Base-by-base conservation (phyloP, 2,329 filamentous ascomycete genomes). In the Fusarium sp. region DNA sequence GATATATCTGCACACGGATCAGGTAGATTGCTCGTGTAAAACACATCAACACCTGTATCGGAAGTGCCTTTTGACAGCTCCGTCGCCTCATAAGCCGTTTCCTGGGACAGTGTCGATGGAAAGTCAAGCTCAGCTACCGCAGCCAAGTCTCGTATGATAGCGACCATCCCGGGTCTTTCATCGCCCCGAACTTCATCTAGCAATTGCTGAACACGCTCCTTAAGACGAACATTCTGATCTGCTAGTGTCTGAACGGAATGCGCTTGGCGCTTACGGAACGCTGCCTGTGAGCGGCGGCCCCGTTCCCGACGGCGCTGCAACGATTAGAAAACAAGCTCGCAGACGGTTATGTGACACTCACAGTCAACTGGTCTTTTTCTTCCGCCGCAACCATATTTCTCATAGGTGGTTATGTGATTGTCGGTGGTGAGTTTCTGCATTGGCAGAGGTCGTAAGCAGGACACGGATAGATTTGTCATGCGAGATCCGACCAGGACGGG, bases 221-320 rank as follows among this genome's bases (percentile, higher is more conserved):
- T 63, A 0, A 65, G 37, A 4, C 10, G 18, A 2, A 3, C 1
- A 18, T 65, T 65, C n/a, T 65, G 51, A 6, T n/a, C 27, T n/a
- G 12, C 22, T 0, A 64, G 3, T 13, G 37, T 18, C 0, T 57
- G 30, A 0, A 2, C 18, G 1, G 51, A 65, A 0, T 25, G 40
- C 1, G 61, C 61, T 3, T 65, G 61, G 0, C 61, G 25, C 22
- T 58, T 65, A 4, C 61, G 61, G 7, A 65, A 65, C 14, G 61
- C 61, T 29, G 61, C 61, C 3, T 65, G 61, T 0, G 61, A 65
- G 3, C 60, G 61, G 3, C 61, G 30, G 4, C 61, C 60, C 46
- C 61, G 61, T 13, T 65, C 61, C 2, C 60, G 51, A 8, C 61
- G 60, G 18, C 60, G 61, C 61, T 65, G 13, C 1, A 0, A 10